Base-by-base conservation (phyloP, 192 early-diverging fungal genomes). In the Coemansia javaensis region DNA sequence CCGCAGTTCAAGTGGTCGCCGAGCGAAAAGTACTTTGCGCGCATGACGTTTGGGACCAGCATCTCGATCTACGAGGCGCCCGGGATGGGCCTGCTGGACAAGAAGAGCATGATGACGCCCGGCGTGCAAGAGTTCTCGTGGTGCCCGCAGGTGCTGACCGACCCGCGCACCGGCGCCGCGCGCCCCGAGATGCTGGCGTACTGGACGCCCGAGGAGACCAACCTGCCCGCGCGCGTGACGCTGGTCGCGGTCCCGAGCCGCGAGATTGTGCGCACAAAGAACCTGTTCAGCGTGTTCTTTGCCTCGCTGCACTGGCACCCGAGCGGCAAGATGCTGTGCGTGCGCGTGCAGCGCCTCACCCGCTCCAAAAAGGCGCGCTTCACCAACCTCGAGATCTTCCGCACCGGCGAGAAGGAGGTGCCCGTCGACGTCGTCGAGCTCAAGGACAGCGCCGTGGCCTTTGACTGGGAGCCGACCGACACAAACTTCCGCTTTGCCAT, bases 391-490 rank as follows among this genome's bases (percentile, higher is more conserved):
- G 97, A 99, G 79, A 84, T 99, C 47, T 97, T 99, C 86, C 82
- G 89, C 41, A 63, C 91, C 5, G 72, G 79, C 50, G 93, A 99
- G 73, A 87, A 87, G 65, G 90, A 89, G 42, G 83, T 97, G 53
- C 97, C 97, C n/a, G 90, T 97, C 18, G 97, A 99, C 53, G 89
- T 93, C 11, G 69, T 97, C 30, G 97, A 99, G 73, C 66, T 98
- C 36, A 88, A 90, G 74, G 90, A 85, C 55, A 60, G 49, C 41
- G 82, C 96, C 38, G 76, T 84, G 47, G 82, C 82, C n/a, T 87
- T 96, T 50, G 90, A 86, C 59, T 99, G 97, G 94, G 97, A 99
- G 77, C 97, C 97, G 20, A 79, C 79, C 38, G 90, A 85, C 42
- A 82, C 88, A 25, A 47, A 47, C 55, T 40, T 40, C 25, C 87